phyloP scores from a whole-genome alignment of 2,329 filamentous ascomycete genomes.

The Elsinoe perseae region DNA sequence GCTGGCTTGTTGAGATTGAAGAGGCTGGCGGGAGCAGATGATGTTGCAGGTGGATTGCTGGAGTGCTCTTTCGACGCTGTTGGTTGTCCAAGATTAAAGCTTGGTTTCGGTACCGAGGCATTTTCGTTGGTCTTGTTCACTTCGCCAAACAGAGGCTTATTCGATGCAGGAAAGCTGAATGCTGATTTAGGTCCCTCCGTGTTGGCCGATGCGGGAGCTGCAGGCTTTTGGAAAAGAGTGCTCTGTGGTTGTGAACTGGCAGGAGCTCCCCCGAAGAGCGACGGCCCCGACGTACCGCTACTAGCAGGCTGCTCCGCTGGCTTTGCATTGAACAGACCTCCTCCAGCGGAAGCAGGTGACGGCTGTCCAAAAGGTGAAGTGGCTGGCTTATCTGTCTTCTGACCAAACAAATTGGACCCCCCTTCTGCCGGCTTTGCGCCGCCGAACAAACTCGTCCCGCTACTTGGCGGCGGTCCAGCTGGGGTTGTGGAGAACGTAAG shows the following conservation, averaged over 20 bases:
- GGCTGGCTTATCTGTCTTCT: conserved; percentile 16
- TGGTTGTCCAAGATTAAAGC: conserved; percentile 6
- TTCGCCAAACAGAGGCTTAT: conserved; percentile 11
- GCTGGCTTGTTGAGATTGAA: conserved; percentile 12
- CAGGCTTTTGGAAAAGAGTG: conserved; percentile 10
- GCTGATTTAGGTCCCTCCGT: conserved; percentile 32
- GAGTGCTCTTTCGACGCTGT: not conserved
- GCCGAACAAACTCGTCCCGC: conserved; percentile 17
- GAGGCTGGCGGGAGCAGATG: conserved; percentile 8
- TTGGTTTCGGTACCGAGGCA: not conserved
- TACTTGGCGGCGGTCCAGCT: conserved; percentile 24
- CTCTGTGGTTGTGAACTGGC: not conserved
- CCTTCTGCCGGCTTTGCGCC: conserved; percentile 12
- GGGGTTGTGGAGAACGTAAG: conserved; percentile 24
- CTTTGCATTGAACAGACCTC: conserved; percentile 19
- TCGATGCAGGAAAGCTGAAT: conserved; percentile 17
- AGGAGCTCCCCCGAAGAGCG: conserved; percentile 15
- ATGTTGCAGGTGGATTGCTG: conserved; percentile 3
- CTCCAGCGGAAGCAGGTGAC: not conserved
- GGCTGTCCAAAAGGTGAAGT: conserved; percentile 11
- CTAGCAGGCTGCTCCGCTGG: conserved; percentile 18
- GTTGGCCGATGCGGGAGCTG: conserved; percentile 20
- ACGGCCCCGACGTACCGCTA: conserved; percentile 8
- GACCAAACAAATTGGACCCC: conserved; percentile 20
- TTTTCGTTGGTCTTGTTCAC: conserved; percentile 3